Conservation (phyloP, 495 filamentous ascomycete genomes). For the Venustampulla echinocandica region DNA sequence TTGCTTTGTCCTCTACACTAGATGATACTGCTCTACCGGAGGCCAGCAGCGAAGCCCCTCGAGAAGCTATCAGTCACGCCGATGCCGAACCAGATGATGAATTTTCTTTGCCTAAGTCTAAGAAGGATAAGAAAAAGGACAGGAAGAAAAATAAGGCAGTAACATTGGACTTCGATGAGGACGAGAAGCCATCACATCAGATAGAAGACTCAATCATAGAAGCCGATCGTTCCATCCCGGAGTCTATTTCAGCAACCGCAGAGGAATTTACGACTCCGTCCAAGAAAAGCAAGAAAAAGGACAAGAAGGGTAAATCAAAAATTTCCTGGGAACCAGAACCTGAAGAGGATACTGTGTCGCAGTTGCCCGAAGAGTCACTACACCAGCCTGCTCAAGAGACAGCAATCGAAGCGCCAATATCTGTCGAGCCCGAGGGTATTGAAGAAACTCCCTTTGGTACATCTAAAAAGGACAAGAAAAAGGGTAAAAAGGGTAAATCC, state of each 20-base stretch:
- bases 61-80: background rate
- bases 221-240: background rate
- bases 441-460: slow-evolving; percentile 5
- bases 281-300: slow-evolving; percentile 31
- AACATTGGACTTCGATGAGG: background rate
- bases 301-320: slow-evolving; percentile 30
- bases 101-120: slow-evolving; percentile 9
- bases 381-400: background rate
- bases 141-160: slow-evolving; percentile 11
- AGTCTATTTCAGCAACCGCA: background rate
- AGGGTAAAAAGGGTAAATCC: slow-evolving; percentile 32
- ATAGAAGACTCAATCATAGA: background rate
- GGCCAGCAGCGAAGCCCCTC: slow-evolving; percentile 1
- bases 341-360: slow-evolving; percentile 6
- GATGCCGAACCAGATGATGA: slow-evolving; percentile 1
- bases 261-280: slow-evolving; percentile 8
- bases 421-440: slow-evolving; percentile 4
- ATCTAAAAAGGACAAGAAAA: slow-evolving; percentile 29
- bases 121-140: slow-evolving; percentile 22
- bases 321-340: slow-evolving; percentile 19
- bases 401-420: background rate
- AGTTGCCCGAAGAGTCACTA: slow-evolving; percentile 4
- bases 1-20: slow-evolving; percentile 14
- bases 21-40: slow-evolving; percentile 8
- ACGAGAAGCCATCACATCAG: background rate